Evolutionary conservation across 2,329 filamentous ascomycete species (phyloP).

Genomic region (Myriosclerotinia curreyana): DNA sequence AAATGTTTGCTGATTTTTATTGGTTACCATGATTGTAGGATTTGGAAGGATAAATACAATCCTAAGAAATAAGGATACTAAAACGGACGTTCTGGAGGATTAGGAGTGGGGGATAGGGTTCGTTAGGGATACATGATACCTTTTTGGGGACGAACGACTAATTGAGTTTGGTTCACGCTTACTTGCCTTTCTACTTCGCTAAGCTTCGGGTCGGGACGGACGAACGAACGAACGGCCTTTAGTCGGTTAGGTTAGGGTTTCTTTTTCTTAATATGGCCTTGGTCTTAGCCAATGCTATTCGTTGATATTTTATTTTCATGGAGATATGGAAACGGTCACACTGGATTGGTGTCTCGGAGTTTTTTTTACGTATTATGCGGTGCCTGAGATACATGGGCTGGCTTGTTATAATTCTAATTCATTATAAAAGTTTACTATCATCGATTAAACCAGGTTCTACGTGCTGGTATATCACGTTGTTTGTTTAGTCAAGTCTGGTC

Average conservation of each 20-base stretch:
- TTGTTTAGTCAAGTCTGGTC: background rate
- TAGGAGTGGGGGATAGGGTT: background rate
- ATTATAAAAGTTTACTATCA: background rate
- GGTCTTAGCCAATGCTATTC: slow-evolving; percentile 3
- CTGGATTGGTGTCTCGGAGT: slow-evolving; percentile 11
- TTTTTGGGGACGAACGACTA: slow-evolving; percentile 11
- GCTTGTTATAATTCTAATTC: slow-evolving; percentile 12
- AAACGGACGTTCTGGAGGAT: background rate
- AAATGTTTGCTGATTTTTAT: slow-evolving; percentile 13
- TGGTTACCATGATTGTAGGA: slow-evolving; percentile 48
- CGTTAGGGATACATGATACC: background rate
- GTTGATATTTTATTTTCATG: background rate
- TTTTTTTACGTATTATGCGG: background rate
- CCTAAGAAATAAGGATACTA: slow-evolving; percentile 31
- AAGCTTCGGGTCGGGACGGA: slow-evolving; percentile 17
- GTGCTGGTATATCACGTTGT: background rate
- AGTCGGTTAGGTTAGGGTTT: background rate
- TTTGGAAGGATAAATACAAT: slow-evolving; percentile 97
- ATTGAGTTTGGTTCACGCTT: slow-evolving; percentile 15
- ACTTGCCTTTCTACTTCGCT: background rate
- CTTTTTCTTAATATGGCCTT: background rate
- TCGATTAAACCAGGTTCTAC: background rate
- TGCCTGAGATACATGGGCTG: background rate
- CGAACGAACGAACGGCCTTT: slow-evolving; percentile 4
- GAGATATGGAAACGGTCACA: slow-evolving; percentile 10